Percentiles rank a stretch among this genome's conserved stretches.
phyloP scores from a whole-genome alignment of 2,329 filamentous ascomycete genomes.

The Shiraia bambusicola region DNA sequence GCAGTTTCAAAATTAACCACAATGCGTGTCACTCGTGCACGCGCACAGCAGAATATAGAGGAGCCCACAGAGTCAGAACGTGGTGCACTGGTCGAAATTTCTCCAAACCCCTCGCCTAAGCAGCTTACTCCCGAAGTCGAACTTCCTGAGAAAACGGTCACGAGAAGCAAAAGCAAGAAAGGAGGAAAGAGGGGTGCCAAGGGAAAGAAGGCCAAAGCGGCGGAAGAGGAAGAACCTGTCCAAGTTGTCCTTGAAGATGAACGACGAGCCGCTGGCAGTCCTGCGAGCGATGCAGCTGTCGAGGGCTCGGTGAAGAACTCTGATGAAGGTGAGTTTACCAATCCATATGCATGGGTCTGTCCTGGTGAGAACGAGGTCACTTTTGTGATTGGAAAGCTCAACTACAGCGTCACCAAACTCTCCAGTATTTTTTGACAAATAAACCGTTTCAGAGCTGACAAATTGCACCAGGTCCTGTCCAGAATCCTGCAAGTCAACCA shows the following conservation, averaged over 20 bases:
- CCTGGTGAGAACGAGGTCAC: background rate
- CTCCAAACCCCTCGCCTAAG: conserved; percentile 34
- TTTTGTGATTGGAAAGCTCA: no score
- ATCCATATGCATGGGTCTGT: conserved; percentile 1
- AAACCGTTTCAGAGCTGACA: conserved; percentile 14
- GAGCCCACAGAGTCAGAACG: conserved; percentile 42
- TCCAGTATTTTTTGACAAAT: background rate
- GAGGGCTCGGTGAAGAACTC: conserved; percentile 18
- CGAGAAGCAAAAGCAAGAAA: conserved; percentile 36
- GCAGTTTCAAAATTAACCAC: conserved; percentile 8
- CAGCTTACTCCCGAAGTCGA: conserved; percentile 18
- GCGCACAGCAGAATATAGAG: conserved; percentile 44
- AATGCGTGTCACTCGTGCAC: conserved; percentile 50
- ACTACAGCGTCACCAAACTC: background rate
- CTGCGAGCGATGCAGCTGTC: conserved; percentile 23
- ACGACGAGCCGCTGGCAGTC: conserved; percentile 19
- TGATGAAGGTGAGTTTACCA: conserved; percentile 21
- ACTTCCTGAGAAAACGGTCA: conserved; percentile 26
- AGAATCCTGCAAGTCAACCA: conserved; percentile 22
- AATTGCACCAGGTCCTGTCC: conserved; percentile 19
- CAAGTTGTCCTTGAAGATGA: conserved; percentile 25
- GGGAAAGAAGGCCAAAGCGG: conserved; percentile 24
- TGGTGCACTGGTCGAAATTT: conserved; percentile 45
- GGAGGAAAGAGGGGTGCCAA: conserved; percentile 36
- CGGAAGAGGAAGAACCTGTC: conserved; percentile 21